Evolutionary conservation across 495 filamentous ascomycete species (phyloP), one percentile per base, ranked within the genome.

Genomic region (Aspergillus sclerotiicarbonarius): DNA sequence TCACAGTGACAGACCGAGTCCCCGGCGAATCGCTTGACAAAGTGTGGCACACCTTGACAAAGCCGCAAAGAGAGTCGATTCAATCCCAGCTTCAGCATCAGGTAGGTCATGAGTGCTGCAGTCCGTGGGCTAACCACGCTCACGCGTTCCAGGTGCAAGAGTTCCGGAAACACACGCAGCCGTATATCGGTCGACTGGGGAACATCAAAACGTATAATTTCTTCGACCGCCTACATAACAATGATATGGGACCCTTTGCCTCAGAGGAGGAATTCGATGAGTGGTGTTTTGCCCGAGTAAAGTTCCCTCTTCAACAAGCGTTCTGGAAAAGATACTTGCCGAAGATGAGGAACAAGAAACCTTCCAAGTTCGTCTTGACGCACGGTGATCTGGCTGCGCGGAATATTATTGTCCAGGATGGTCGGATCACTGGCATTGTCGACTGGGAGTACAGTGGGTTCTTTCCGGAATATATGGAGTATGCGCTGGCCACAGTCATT

Each of bases 351-450:
- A 55, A 12, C 8, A 49, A 46, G 41, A 41, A 10, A n/a, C 15
- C 31, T 15, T 30, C 48, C n/a, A 51, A 31, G 16, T 56, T 60
- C 37, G 76, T 79, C 4, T 63, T 86, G 6, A 84, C 76, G 6
- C 82, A 86, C 58, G 83, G 83, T 5, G 84, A 87, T 64, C 63
- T 86, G 16, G 58, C 80, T 0, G 67, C 80, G 3, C 67, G 67
- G 10, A 87, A 86, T 58, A 77, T 87, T 47, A 75, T 85, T 61
- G 75, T 87, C 6, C 64, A 73, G 18, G 21, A 56, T 0, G 70
- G 71, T 15, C 45, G 43, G 16, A 55, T 87, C 4, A 62, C 59
- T 0, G 84, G 84, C 0, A 54, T 86, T 6, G 67, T 87, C 6
- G 83, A 85, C 59, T 89, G 84, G 84, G 81, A 65, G 20, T 55